Evolutionary conservation across 495 filamentous ascomycete genomes (phyloP).

Genomic region (Rostrohypoxylon terebratum): DNA sequence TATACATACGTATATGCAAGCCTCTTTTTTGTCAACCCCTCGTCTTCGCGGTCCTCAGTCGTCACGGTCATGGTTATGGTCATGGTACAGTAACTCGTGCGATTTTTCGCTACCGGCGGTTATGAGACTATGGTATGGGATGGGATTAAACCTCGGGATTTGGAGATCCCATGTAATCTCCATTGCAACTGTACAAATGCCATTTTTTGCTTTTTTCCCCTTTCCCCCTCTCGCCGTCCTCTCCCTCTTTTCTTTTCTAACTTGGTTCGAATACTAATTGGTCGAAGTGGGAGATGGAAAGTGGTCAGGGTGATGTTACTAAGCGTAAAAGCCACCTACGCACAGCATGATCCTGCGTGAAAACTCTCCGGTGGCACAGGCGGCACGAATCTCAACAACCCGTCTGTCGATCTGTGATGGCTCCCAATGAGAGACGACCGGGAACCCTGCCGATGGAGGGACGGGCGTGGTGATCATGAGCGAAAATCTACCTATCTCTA

Average conservation of each 20-base stretch:
- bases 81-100: constrained; percentile 1
- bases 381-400: constrained; percentile 9
- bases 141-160: constrained; percentile 17
- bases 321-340: constrained; percentile 14
- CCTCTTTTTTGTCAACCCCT: background rate
- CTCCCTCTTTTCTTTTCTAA: background rate
- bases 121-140: background rate
- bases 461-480: constrained; percentile 12
- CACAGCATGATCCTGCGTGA: constrained; percentile 6
- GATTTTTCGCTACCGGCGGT: constrained; percentile 25
- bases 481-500: background rate
- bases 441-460: constrained; percentile 13
- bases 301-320: background rate
- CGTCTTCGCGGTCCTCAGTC: background rate
- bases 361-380: constrained; percentile 29
- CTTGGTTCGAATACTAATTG: background rate
- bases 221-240: too few species aligned
- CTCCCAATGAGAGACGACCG: constrained; percentile 1
- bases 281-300: background rate
- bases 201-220: background rate
- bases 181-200: constrained; percentile 7
- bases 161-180: background rate
- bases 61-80: background rate
- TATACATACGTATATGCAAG: constrained; percentile 18
- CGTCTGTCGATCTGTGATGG: background rate